Percentiles rank a stretch among this genome's conserved stretches.
phyloP scores from a whole-genome alignment of 768 basidiomycete genomes.

The Cubamyces lactineus region DNA sequence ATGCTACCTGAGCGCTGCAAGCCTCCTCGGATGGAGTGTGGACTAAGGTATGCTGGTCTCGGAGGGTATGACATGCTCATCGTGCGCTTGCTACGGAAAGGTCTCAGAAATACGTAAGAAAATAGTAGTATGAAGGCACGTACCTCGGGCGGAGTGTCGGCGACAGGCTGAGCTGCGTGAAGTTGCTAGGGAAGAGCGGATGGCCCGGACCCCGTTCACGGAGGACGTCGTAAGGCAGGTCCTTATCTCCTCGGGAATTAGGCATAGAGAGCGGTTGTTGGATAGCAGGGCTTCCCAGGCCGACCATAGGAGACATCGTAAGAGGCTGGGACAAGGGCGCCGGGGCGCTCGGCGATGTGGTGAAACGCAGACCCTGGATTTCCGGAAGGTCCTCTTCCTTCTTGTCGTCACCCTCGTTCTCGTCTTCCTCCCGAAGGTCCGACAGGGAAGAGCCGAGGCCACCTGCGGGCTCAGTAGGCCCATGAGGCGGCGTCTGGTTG shows the following conservation, averaged over 20 bases:
- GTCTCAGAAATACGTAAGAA: background rate
- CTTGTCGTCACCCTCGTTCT: slow-evolving; percentile 34
- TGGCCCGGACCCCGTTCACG: slow-evolving; percentile 71
- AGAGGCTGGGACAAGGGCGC: slow-evolving; percentile 21
- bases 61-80: slow-evolving; percentile 34
- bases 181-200: slow-evolving; percentile 83
- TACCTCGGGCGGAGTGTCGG: slow-evolving; percentile 67
- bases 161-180: slow-evolving; percentile 64
- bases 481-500: slow-evolving; percentile 29
- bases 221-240: slow-evolving; percentile 48
- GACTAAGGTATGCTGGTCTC: slow-evolving; percentile 31
- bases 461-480: slow-evolving; percentile 19
- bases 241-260: slow-evolving; percentile 26
- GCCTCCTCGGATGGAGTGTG: slow-evolving; percentile 30
- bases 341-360: slow-evolving; percentile 24
- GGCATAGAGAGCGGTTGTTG: slow-evolving; percentile 11
- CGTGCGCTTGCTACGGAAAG: slow-evolving; percentile 30
- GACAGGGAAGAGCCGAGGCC: slow-evolving; percentile 27
- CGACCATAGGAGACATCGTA: slow-evolving; percentile 25
- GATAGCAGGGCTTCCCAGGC: slow-evolving; percentile 17
- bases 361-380: slow-evolving; percentile 37
- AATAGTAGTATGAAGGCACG: background rate
- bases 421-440: slow-evolving; percentile 34
- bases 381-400: slow-evolving; percentile 38
- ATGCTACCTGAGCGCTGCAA: slow-evolving; percentile 27